Evolutionary conservation across 306 rosid species (phyloP).

Genomic region (Fragaria ananassa): DNA sequence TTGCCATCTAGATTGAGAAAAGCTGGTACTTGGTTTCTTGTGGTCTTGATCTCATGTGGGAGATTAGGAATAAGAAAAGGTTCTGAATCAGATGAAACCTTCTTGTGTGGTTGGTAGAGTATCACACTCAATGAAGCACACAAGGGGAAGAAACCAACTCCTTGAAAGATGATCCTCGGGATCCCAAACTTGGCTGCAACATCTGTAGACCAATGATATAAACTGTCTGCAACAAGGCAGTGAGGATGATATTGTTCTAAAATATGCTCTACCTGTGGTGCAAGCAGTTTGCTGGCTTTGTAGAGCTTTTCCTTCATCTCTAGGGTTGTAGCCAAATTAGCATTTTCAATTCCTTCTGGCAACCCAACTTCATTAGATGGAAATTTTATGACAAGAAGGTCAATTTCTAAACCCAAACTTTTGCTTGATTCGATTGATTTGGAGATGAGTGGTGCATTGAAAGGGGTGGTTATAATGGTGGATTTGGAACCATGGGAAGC

Average conservation of each 20-base stretch:
- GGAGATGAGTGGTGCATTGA: not conserved
- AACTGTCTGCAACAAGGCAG: slow-evolving; percentile 16
- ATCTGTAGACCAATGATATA: slow-evolving; percentile 25
- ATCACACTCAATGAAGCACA: not conserved
- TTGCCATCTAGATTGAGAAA: not conserved
- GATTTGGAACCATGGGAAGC: slow-evolving; percentile 13
- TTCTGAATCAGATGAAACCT: slow-evolving; percentile 40
- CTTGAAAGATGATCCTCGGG: slow-evolving; percentile 29
- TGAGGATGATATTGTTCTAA: slow-evolving; percentile 2
- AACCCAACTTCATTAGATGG: slow-evolving; percentile 19
- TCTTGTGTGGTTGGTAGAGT: slow-evolving; percentile 24
- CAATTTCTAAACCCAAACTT: not conserved
- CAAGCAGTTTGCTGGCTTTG: not conserved
- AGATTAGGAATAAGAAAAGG: slow-evolving; percentile 35
- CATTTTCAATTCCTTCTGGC: slow-evolving; percentile 36
- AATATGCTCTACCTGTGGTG: slow-evolving; percentile 5
- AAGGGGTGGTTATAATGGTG: slow-evolving; percentile 23
- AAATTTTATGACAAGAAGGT: not conserved
- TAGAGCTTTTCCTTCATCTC: not conserved
- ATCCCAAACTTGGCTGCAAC: slow-evolving; percentile 20
- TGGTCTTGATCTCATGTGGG: slow-evolving; percentile 38
- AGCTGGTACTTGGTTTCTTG: slow-evolving; percentile 12
- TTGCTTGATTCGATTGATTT: not conserved
- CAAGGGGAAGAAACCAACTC: slow-evolving; percentile 20
- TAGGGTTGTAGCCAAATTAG: not conserved